Conservation (phyloP, 2,329 filamentous ascomycete species). For the Alternaria brassicae region DNA sequence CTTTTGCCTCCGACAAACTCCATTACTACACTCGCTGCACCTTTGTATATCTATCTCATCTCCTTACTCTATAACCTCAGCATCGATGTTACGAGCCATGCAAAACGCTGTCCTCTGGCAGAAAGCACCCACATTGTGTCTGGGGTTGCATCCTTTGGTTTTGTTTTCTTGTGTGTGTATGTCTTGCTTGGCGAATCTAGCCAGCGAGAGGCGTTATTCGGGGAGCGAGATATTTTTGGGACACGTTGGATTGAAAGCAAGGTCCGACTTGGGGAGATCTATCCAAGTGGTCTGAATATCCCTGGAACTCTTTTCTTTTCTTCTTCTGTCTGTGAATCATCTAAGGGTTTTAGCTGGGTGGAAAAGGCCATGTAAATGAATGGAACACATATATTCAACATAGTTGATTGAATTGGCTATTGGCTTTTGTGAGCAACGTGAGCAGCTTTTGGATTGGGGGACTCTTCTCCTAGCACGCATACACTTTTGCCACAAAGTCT, state of each 20-base stretch:
- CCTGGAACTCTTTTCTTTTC: neutral
- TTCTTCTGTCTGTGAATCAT: neutral
- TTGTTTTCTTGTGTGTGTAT: neutral
- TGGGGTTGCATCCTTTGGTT: conserved; percentile 7
- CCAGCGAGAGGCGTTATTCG: conserved; percentile 7
- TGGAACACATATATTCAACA: conserved; percentile 9
- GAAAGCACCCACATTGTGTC: conserved; percentile 5
- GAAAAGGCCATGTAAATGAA: conserved; percentile 16
- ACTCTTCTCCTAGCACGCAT: neutral
- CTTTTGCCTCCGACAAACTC: neutral
- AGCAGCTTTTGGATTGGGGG: no score
- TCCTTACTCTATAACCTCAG: conserved; percentile 5
- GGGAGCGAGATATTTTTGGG: neutral
- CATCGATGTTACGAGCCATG: conserved; percentile 25
- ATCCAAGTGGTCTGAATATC: neutral
- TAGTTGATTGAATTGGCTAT: neutral
- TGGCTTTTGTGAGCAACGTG: neutral
- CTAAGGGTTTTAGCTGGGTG: neutral
- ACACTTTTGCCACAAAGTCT: neutral
- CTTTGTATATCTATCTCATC: conserved; percentile 22
- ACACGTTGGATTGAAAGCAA: neutral
- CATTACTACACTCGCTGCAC: conserved; percentile 18
- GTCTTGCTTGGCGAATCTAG: conserved; percentile 7
- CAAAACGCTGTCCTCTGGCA: conserved; percentile 17
- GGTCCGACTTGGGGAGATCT: neutral